Evolutionary conservation across 2,329 filamentous ascomycete species (phyloP), one percentile per base, ranked within the genome.

Genomic region (Diaporthe ampelina): DNA sequence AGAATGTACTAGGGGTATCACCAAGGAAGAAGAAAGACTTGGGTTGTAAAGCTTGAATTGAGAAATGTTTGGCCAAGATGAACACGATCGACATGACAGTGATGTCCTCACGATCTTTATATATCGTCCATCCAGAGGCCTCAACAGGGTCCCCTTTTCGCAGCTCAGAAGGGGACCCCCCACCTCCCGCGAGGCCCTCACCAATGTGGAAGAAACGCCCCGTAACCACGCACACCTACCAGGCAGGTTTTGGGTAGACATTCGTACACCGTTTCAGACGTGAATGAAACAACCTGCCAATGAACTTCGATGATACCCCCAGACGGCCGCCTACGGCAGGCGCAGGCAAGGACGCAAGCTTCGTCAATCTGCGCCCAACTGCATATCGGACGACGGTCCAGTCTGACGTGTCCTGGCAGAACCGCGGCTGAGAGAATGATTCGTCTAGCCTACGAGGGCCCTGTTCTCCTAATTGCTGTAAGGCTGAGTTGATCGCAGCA

Each of bases 331-430:
- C 61, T 50, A 19, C 61, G 61, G 45, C 61, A 52, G 61, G 43
- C 26, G 40, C 63, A 67, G 45, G 63, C 45, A 40, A 15, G 40
- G 45, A 35, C 13, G 15, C 37, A 35, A 35, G 43, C 45, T 21
- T 52, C 32, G 45, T 52, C 63, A 67, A 67, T 37, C 63, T 43
- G 63, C 45, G 45, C 29, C 43, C 29, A 32, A 32, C 9, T 8
- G 63, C 63, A 67, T 52, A 67, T 67, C 63, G 29, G 63, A 67
- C 63, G 63, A 67, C 61, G 24, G 11, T 52, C 45, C 45, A 48
- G 63, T 52, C 45, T 67, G 63, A 67, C 63, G 63, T 52, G 63
- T 50, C 45, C 45, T 37, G 63, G 45, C 45, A 50, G 45, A 37
- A 52, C 63, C 29, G 29, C 63, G 63, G 63, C 45, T 52, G 45